Conservation (phyloP, 352 stramenopile species). For the Phytophthora sp. region DNA sequence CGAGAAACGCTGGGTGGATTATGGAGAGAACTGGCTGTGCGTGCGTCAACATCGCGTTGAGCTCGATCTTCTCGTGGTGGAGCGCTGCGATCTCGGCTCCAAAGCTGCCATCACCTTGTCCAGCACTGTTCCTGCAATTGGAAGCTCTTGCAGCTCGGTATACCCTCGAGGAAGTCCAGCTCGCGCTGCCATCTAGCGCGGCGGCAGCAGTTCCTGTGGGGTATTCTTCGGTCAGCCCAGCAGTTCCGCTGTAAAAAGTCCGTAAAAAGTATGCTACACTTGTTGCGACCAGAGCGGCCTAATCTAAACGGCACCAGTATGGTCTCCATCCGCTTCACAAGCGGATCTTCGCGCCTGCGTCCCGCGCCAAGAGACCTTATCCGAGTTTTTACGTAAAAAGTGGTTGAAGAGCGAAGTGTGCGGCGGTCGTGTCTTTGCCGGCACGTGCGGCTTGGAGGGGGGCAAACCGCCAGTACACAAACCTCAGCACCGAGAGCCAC, state of each 20-base stretch:
- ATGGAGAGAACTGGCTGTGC: too few species aligned
- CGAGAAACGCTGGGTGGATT: too few species aligned
- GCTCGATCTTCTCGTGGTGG: too few species aligned
- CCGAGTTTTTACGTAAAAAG: conserved; percentile 42
- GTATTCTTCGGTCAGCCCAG: too few species aligned
- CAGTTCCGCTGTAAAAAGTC: conserved; percentile 38
- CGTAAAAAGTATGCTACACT: neutral
- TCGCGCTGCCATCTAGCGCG: too few species aligned
- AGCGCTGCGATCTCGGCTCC: too few species aligned
- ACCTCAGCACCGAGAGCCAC: conserved; percentile 12
- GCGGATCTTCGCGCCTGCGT: neutral
- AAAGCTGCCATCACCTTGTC: too few species aligned
- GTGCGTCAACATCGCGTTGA: too few species aligned
- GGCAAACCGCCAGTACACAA: conserved; percentile 22
- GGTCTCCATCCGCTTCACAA: neutral
- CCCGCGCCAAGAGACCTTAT: neutral
- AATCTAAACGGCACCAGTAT: neutral
- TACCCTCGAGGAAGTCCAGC: too few species aligned
- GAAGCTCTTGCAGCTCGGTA: too few species aligned
- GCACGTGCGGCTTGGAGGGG: conserved; percentile 18
- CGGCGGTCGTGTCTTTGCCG: conserved; percentile 22
- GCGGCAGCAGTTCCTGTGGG: too few species aligned
- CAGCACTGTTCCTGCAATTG: too few species aligned
- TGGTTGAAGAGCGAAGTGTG: conserved; percentile 23
- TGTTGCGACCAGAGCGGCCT: conserved; percentile 4